Evolutionary conservation across 202 grass and related monocot genomes (phyloP).

Genomic region (Elaeis oleifera): DNA sequence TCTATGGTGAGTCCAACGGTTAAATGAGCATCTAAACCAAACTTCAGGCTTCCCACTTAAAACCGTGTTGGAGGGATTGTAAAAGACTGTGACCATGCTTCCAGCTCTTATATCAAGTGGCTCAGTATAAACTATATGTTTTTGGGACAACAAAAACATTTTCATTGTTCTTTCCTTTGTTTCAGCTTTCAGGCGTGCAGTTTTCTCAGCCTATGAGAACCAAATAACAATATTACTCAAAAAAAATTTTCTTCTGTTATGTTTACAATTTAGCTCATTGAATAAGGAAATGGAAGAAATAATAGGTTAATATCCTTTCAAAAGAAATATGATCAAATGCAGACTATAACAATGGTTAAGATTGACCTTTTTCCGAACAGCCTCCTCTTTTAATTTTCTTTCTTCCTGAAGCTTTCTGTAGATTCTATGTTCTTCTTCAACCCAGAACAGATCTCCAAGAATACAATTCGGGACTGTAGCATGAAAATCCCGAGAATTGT

Average conservation of each 20-base stretch:
- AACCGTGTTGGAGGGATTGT: constrained; percentile 87
- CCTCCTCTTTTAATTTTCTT: constrained; percentile 58
- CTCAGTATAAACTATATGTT: constrained; percentile 87
- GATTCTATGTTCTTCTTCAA: constrained; percentile 73
- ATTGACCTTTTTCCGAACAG: constrained; percentile 50
- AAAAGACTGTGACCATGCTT: constrained; percentile 58
- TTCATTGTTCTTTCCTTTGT: constrained; percentile 82
- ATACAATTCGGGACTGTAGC: constrained; percentile 54
- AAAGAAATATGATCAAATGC: neutral
- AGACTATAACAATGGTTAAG: constrained; percentile 1
- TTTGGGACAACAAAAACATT: constrained; percentile 81
- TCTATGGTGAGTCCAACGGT: constrained; percentile 70
- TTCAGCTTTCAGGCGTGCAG: constrained; percentile 60
- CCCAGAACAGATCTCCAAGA: constrained; percentile 52
- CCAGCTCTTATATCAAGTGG: constrained; percentile 78
- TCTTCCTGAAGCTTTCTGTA: constrained; percentile 61
- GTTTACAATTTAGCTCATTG: neutral
- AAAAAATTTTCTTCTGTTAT: neutral
- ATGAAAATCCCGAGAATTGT: constrained; percentile 69
- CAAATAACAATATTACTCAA: constrained; percentile 4
- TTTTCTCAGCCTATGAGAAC: constrained; percentile 49
- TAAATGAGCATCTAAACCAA: constrained; percentile 91
- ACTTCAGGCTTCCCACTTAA: constrained; percentile 74
- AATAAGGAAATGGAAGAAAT: neutral
- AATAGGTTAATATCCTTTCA: no score